Conservation (phyloP, 2,329 filamentous ascomycete species). For the Penicillium sp. region DNA sequence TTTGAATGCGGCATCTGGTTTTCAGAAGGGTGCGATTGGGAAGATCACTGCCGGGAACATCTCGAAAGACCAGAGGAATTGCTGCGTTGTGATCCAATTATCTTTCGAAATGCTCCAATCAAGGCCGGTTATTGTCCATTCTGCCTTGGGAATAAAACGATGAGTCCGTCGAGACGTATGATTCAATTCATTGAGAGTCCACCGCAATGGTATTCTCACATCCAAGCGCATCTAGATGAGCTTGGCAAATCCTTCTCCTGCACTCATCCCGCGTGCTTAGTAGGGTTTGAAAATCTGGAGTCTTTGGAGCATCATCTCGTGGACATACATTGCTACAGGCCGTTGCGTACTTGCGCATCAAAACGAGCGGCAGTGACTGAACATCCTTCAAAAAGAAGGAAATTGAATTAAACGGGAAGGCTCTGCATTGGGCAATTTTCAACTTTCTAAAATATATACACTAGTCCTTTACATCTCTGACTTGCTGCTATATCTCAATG, state of each 20-base stretch:
- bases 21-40: constrained; percentile 6
- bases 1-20: constrained; percentile 10
- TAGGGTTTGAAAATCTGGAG: constrained; percentile 1
- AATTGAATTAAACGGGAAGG: neutral
- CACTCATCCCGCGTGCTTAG: constrained; percentile 1
- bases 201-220: constrained; percentile 4
- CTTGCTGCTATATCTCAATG: neutral
- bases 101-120: constrained; percentile 10
- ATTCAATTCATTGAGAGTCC: constrained; percentile 1
- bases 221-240: constrained; percentile 2
- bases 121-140: constrained; percentile 12
- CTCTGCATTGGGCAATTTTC: neutral
- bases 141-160: constrained; percentile 5
- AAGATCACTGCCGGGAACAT: constrained; percentile 8
- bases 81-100: constrained; percentile 11
- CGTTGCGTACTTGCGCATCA: neutral
- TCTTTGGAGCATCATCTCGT: constrained; percentile 4
- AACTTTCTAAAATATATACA: neutral
- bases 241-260: constrained; percentile 2
- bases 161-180: constrained; percentile 3
- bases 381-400: neutral
- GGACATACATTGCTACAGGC: constrained; percentile 1
- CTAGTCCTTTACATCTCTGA: neutral
- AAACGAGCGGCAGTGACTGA: neutral
- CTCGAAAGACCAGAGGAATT: constrained; percentile 7